Percentiles rank a stretch among this genome's conserved stretches.
phyloP scores from a whole-genome alignment of 129 eudicot species.

The Rutidosis leptorrhynchoides region DNA sequence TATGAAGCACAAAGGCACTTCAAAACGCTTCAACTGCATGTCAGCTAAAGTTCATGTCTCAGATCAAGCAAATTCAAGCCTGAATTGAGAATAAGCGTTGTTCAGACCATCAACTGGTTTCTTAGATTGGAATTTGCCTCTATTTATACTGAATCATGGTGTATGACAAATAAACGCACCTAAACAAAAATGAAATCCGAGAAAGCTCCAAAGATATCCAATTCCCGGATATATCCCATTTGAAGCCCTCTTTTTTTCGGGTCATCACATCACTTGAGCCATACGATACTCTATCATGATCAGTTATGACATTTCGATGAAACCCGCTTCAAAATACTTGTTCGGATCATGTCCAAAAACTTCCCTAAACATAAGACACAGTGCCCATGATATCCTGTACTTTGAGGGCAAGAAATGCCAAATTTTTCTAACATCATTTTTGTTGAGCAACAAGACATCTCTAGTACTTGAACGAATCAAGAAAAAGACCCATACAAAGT shows the following conservation, averaged over 20 bases:
- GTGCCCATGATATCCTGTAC: neutral
- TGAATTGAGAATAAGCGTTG: neutral
- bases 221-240: neutral
- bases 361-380: slow-evolving; percentile 1
- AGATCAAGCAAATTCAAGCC: neutral
- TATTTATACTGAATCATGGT: neutral
- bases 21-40: slow-evolving; percentile 5
- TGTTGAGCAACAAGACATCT: slow-evolving; percentile 16
- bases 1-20: neutral
- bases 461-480: slow-evolving; percentile 80
- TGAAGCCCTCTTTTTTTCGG: neutral
- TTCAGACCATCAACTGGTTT: neutral
- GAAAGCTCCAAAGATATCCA: slow-evolving; percentile 9
- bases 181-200: neutral
- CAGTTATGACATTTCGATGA: neutral
- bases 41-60: neutral
- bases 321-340: slow-evolving; percentile 8
- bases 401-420: slow-evolving; percentile 9
- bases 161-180: neutral
- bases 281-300: slow-evolving; percentile 4
- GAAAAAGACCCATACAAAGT: slow-evolving; percentile 72
- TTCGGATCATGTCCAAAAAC: slow-evolving; percentile 2
- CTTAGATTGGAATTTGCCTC: neutral
- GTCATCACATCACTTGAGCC: slow-evolving; percentile 17
- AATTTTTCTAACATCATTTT: neutral